Conservation (phyloP, 1,284 basidiomycete species). For the Sporisorium iseilematis-ciliati region DNA sequence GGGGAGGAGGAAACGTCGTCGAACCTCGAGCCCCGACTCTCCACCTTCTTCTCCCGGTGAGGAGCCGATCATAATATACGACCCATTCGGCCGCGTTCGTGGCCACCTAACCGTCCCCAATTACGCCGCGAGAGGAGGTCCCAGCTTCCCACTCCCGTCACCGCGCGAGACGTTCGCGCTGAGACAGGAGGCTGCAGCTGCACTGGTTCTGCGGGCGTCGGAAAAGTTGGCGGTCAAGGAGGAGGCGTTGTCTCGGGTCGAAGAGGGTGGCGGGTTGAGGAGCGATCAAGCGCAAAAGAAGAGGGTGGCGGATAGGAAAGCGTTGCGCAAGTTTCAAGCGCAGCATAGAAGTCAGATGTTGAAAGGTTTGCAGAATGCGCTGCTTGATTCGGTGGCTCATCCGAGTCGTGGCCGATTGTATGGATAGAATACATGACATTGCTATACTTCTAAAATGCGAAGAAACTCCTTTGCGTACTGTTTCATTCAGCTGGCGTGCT, state of each 20-base stretch:
- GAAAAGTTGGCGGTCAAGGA: neutral
- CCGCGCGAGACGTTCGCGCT: conserved; percentile 25
- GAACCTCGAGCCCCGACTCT: neutral
- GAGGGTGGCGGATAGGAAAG: no score
- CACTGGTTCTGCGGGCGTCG: neutral
- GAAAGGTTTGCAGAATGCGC: no score
- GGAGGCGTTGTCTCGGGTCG: neutral
- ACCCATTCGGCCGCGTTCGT: conserved; percentile 30
- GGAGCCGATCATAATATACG: conserved; percentile 27
- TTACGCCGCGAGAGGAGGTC: conserved; percentile 24
- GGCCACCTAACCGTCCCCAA: conserved; percentile 12
- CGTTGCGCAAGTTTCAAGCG: no score
- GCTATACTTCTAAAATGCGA: no score
- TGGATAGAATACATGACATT: no score
- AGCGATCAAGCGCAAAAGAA: no score
- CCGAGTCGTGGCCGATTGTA: no score
- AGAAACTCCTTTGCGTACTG: neutral
- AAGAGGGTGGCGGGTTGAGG: no score
- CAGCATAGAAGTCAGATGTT: no score
- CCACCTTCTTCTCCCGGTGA: neutral
- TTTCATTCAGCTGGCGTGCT: conserved; percentile 10
- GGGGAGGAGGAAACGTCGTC: conserved; percentile 12
- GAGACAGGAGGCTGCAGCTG: neutral
- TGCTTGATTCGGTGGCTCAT: no score
- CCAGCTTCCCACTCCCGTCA: conserved; percentile 14